Percentiles rank a stretch among this genome's conserved stretches.
Evolutionary conservation across 257 asterid species (phyloP).

Genomic region (Cordia subcordata): DNA sequence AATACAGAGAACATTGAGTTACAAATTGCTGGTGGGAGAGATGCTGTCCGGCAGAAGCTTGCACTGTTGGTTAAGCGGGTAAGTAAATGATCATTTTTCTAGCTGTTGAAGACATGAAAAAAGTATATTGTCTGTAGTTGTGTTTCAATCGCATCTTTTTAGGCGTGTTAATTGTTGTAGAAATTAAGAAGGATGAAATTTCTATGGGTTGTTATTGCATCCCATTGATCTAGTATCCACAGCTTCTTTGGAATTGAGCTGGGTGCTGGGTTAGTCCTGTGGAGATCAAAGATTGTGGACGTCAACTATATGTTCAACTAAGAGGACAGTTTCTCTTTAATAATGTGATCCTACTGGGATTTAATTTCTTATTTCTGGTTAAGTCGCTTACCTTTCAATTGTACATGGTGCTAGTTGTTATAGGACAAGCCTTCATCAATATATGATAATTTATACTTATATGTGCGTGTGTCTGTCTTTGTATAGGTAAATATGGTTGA

Average conservation of each 20-base stretch:
- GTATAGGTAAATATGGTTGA: no score
- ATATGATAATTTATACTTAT: no score
- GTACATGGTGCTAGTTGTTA: no score
- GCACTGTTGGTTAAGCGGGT: constrained; percentile 70
- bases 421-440: no score
- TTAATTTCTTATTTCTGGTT: no score
- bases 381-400: no score
- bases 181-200: background rate
- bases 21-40: constrained; percentile 73
- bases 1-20: constrained; percentile 63
- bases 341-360: no score
- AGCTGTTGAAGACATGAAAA: no score
- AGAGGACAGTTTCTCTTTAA: no score
- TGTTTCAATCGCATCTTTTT: background rate
- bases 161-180: background rate
- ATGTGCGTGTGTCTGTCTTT: no score
- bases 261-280: background rate
- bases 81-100: background rate
- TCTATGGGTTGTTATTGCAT: background rate
- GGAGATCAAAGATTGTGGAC: background rate
- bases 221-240: background rate
- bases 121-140: background rate
- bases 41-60: constrained; percentile 67
- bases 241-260: background rate
- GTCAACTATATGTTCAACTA: no score